Evolutionary conservation across 2,329 filamentous ascomycete species (phyloP).

Genomic region (Beauveria medogensis): DNA sequence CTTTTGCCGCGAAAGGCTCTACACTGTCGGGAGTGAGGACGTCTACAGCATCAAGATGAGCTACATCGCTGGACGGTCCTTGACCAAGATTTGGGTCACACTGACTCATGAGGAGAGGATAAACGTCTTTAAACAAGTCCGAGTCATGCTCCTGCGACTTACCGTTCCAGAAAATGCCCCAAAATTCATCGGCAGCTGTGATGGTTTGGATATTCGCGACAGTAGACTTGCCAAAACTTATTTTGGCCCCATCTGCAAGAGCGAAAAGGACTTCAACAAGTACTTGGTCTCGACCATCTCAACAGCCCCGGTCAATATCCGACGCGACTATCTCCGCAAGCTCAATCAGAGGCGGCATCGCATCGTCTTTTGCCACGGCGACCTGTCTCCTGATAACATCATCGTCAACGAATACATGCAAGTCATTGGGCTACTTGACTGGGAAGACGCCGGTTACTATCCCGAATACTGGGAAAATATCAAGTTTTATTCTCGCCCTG

Average conservation of each 20-base stretch:
- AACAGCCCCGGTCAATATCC: slow-evolving; percentile 3
- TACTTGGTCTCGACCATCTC: slow-evolving; percentile 10
- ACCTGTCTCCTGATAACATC: slow-evolving; percentile 36
- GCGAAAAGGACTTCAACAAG: slow-evolving; percentile 15
- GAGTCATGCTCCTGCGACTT: slow-evolving; percentile 1
- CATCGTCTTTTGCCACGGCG: slow-evolving; percentile 38
- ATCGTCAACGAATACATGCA: slow-evolving; percentile 24
- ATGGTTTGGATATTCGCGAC: slow-evolving; percentile 14
- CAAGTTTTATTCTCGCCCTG: slow-evolving; percentile 16
- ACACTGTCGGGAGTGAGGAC: background rate
- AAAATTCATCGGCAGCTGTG: slow-evolving; percentile 9
- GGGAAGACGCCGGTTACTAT: slow-evolving; percentile 38
- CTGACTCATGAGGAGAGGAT: slow-evolving; percentile 5
- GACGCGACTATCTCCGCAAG: slow-evolving; percentile 10
- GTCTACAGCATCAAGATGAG: slow-evolving; percentile 8
- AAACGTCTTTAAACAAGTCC: slow-evolving; percentile 4
- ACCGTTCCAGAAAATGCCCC: background rate
- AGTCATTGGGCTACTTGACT: slow-evolving; percentile 35
- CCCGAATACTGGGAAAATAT: slow-evolving; percentile 28
- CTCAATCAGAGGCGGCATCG: slow-evolving; percentile 13
- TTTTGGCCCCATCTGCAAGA: slow-evolving; percentile 8
- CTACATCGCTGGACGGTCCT: slow-evolving; percentile 4
- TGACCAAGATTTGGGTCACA: background rate
- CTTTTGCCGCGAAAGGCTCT: slow-evolving; percentile 5
- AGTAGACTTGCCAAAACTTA: slow-evolving; percentile 6